Evolutionary conservation across 805 yeast genomes (phyloP).

Genomic region (Saturnispora hagleri): DNA sequence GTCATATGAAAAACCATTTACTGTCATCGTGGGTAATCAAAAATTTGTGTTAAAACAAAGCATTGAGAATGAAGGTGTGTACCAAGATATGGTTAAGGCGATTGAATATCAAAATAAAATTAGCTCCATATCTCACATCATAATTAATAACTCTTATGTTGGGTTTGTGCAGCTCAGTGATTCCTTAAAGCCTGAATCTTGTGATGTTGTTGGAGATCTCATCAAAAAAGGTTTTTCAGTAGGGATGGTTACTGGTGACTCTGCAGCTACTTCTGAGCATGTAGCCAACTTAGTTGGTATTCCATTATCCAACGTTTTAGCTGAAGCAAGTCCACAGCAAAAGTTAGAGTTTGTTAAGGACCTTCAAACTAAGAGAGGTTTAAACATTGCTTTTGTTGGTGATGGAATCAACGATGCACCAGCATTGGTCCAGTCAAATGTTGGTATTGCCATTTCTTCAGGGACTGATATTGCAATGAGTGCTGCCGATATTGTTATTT

Average conservation of each 20-base stretch:
- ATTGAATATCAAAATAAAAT: constrained; percentile 10
- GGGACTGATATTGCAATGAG: constrained; percentile 96
- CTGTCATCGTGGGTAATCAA: constrained; percentile 47
- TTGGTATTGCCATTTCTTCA: constrained; percentile 85
- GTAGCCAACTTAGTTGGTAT: constrained; percentile 67
- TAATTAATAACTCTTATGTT: constrained; percentile 45
- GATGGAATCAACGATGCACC: constrained; percentile 99
- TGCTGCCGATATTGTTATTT: constrained; percentile 85
- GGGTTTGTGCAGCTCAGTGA: constrained; percentile 69
- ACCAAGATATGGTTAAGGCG: constrained; percentile 5
- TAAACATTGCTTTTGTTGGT: constrained; percentile 78
- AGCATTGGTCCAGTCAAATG: constrained; percentile 77
- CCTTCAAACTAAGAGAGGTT: constrained; percentile 35
- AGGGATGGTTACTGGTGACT: constrained; percentile 91
- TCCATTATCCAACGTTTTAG: constrained; percentile 51
- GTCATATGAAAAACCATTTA: constrained; percentile 13
- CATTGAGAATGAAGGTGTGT: constrained; percentile 18
- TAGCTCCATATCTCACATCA: constrained; percentile 30
- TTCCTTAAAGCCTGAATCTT: constrained; percentile 55
- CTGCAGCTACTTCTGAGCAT: constrained; percentile 45
- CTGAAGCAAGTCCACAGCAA: constrained; percentile 68
- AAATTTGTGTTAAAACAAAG: constrained; percentile 29
- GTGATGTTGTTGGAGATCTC: constrained; percentile 48
- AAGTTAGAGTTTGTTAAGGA: constrained; percentile 60
- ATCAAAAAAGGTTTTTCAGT: constrained; percentile 45